These are phyloP conservation scores for Ascosphaera acerosa DNA, from an alignment of 2,329 filamentous ascomycete genomes.

Conservation along the genomic window DNA sequence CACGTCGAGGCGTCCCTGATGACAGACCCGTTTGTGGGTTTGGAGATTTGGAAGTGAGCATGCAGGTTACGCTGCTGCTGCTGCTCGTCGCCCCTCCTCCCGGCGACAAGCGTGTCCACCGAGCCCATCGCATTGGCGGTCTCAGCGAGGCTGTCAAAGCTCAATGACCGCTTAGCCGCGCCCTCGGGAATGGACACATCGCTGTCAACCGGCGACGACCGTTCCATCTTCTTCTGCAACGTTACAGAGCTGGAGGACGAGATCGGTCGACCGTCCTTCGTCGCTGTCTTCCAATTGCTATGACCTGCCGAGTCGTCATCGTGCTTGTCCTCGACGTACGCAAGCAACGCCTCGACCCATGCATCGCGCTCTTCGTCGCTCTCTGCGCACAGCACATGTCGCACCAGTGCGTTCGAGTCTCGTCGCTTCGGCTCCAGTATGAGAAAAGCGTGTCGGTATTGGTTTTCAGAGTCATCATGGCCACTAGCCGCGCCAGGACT, in stretches of 20 bases:
- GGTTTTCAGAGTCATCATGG: constrained; percentile 66
- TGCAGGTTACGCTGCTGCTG: constrained; percentile 1
- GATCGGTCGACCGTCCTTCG: background rate
- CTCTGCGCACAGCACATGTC: constrained; percentile 87
- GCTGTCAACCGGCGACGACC: background rate
- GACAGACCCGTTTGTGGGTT: constrained; percentile 55
- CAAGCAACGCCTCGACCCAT: constrained; percentile 76
- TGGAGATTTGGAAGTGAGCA: constrained; percentile 38
- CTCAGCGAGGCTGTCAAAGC: constrained; percentile 2
- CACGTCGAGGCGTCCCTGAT: constrained; percentile 65
- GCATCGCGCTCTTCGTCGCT: constrained; percentile 77
- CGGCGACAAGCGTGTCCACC: constrained; percentile 5
- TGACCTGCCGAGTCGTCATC: constrained; percentile 9
- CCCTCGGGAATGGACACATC: background rate
- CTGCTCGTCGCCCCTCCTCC: constrained; percentile 5
- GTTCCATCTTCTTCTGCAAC: background rate
- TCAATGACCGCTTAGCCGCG: background rate
- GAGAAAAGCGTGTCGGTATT: constrained; percentile 89
- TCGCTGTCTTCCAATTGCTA: constrained; percentile 3
- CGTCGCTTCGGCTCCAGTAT: constrained; percentile 92
- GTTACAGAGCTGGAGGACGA: background rate
- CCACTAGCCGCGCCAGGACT: constrained; percentile 1
- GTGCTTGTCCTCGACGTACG: constrained; percentile 52
- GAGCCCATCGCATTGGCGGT: constrained; percentile 9
- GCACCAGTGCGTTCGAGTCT: constrained; percentile 64